These are phyloP conservation scores for Xylariales sp. DNA, from an alignment of 2,329 filamentous ascomycete species.

Conservation along the genomic window DNA sequence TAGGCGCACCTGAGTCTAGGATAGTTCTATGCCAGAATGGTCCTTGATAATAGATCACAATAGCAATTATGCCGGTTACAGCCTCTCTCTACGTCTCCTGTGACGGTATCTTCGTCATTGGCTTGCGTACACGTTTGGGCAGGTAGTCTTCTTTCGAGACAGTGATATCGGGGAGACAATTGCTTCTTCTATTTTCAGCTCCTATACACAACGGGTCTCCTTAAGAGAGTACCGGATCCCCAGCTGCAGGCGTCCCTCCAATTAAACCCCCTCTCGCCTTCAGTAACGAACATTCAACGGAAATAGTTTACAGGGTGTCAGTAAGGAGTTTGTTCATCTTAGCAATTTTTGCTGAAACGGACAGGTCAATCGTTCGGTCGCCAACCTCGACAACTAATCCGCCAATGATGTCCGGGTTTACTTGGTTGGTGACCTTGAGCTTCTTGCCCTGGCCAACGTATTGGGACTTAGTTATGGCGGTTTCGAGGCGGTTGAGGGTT, in stretches of 20 bases:
- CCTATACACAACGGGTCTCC: constrained; percentile 26
- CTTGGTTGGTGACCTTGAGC: constrained; percentile 93
- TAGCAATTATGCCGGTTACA: no score
- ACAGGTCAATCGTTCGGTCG: constrained; percentile 96
- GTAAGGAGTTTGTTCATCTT: constrained; percentile 99
- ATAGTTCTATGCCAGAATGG: no score
- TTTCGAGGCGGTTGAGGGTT: constrained; percentile 81
- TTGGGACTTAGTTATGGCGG: constrained; percentile 80
- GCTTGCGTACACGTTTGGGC: no score
- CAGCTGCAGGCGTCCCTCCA: constrained; percentile 15
- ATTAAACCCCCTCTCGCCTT: constrained; percentile 6
- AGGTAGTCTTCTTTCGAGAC: no score
- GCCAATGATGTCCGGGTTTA: constrained; percentile 91
- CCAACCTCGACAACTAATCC: constrained; percentile 94
- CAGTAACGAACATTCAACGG: constrained; percentile 22
- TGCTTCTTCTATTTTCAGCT: constrained; percentile 28
- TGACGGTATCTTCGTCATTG: no score
- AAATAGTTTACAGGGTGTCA: constrained; percentile 80
- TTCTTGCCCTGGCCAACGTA: constrained; percentile 92
- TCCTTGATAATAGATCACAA: no score
- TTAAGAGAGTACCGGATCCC: constrained; percentile 15
- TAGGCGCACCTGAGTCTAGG: no score
- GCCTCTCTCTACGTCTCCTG: no score
- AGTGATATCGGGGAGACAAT: constrained; percentile 20
- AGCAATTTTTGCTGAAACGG: constrained; percentile 87